Percentiles rank a stretch among this genome's conserved stretches.
These are phyloP conservation scores for Taphrina deformans DNA, from an alignment of 1,139 yeast species.

Conservation along the genomic window DNA sequence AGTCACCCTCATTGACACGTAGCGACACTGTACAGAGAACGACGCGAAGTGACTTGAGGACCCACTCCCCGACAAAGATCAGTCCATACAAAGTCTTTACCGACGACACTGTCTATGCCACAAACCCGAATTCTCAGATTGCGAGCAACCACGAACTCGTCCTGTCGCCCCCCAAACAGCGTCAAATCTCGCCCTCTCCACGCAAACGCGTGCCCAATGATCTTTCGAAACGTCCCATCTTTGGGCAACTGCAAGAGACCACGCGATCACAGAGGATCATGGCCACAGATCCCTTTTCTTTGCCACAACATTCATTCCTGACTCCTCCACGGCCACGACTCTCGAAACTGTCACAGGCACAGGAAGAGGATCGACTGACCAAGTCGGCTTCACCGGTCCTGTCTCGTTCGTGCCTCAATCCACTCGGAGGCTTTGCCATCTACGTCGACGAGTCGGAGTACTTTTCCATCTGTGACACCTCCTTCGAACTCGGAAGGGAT, in stretches of 20 bases:
- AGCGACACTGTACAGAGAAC: not conserved
- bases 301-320: conserved; percentile 5
- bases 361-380: not conserved
- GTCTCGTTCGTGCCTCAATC: not conserved
- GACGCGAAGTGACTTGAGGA: not conserved
- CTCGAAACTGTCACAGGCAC: not conserved
- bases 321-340: conserved; percentile 20
- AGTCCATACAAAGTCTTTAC: conserved; percentile 8
- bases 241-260: not conserved
- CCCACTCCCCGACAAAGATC: not conserved
- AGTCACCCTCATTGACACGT: not conserved
- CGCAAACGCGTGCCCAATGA: conserved; percentile 4
- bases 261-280: not conserved
- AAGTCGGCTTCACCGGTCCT: conserved; percentile 10
- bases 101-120: conserved; percentile 9
- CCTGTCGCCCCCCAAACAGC: not conserved
- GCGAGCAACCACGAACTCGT: not conserved
- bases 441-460: conserved; percentile 14
- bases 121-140: not conserved
- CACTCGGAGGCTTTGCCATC: not conserved
- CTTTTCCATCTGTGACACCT: conserved; percentile 1
- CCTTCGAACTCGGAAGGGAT: conserved; percentile 1
- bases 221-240: not conserved
- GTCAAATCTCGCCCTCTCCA: conserved; percentile 3
- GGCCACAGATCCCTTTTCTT: conserved; percentile 6